phyloP scores from a whole-genome alignment of 1,139 yeast genomes.

The Kluyveromyces sp. region DNA sequence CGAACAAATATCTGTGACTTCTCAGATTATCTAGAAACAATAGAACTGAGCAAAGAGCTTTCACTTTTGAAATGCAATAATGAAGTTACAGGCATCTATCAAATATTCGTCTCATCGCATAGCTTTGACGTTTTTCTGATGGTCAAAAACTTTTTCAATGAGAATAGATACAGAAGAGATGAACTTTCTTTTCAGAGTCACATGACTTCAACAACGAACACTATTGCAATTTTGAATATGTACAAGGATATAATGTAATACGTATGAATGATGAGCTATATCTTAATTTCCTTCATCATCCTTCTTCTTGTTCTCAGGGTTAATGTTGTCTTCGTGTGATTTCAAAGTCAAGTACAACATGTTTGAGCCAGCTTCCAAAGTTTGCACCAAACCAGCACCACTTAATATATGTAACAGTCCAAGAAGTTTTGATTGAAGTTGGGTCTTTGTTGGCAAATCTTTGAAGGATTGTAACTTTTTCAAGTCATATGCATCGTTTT shows the following conservation, averaged over 20 bases:
- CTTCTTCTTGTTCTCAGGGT: conserved; percentile 14
- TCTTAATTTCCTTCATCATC: background rate
- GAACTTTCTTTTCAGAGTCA: background rate
- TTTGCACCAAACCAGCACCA: conserved; percentile 83
- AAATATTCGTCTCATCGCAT: background rate
- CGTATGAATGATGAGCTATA: background rate
- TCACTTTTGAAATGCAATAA: background rate
- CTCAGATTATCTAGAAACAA: too few relatives aligned
- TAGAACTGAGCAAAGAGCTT: too few relatives aligned
- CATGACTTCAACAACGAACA: too few relatives aligned
- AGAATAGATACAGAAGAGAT: too few relatives aligned
- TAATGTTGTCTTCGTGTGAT: conserved; percentile 37
- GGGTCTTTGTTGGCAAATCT: conserved; percentile 61
- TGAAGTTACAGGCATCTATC: background rate
- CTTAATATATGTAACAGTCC: conserved; percentile 79
- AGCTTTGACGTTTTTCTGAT: background rate
- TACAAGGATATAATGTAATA: background rate
- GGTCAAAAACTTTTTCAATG: background rate
- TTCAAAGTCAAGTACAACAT: conserved; percentile 67
- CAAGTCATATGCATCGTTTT: conserved; percentile 47
- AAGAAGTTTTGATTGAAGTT: conserved; percentile 72
- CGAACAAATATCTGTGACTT: background rate
- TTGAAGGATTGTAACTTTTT: conserved; percentile 56
- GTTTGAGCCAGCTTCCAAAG: conserved; percentile 63
- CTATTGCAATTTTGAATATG: background rate